phyloP scores from a whole-genome alignment of 805 yeast genomes.

The Blastobotrys parvus region DNA sequence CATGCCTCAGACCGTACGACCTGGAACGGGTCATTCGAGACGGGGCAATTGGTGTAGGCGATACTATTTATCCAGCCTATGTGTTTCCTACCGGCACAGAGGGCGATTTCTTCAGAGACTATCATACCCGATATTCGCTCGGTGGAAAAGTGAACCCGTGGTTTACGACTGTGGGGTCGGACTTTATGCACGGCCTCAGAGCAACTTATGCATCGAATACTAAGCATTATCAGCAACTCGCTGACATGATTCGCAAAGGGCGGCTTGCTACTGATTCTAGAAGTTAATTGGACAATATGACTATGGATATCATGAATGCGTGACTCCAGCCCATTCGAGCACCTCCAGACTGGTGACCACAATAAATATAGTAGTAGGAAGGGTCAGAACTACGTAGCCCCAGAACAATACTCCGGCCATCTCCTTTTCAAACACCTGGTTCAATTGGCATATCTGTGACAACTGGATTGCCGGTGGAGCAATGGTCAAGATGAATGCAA shows the following conservation, averaged over 20 bases:
- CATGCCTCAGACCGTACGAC: background rate
- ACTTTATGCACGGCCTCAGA: slow-evolving; percentile 1
- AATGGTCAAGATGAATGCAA: slow-evolving; percentile 48
- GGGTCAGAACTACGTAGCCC: slow-evolving; percentile 55
- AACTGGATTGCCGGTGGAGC: slow-evolving; percentile 65
- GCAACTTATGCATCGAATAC: background rate
- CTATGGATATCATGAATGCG: slow-evolving; percentile 2
- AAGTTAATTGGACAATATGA: background rate
- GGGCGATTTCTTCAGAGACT: slow-evolving; percentile 2
- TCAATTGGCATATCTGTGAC: slow-evolving; percentile 55
- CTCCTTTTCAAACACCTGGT: slow-evolving; percentile 51
- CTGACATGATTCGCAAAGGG: background rate
- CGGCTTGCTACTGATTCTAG: background rate
- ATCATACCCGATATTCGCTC: background rate
- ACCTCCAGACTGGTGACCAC: slow-evolving; percentile 49
- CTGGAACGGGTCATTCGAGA: background rate
- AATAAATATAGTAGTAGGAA: slow-evolving; percentile 50
- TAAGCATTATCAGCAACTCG: background rate
- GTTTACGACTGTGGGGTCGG: background rate
- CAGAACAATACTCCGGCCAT: slow-evolving; percentile 60
- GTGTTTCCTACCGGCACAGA: slow-evolving; percentile 2
- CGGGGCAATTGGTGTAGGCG: background rate
- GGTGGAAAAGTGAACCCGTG: background rate
- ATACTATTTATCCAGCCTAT: background rate
- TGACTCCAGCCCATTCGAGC: slow-evolving; percentile 40